Conservation (phyloP, 768 basidiomycete genomes). For the Pholiota molesta region DNA sequence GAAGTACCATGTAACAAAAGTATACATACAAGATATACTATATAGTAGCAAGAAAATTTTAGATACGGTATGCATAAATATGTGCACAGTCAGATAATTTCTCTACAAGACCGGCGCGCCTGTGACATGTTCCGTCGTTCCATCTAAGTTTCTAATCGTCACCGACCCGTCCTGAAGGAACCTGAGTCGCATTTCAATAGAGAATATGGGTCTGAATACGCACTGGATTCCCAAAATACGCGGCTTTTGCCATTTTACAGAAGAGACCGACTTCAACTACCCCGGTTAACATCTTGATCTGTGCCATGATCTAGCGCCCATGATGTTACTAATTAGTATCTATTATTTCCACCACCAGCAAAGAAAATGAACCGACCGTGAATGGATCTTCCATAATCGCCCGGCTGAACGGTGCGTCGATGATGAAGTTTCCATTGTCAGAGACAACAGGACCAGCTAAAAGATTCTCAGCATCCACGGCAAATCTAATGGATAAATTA, state of each 20-base stretch:
- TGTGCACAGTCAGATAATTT: not conserved
- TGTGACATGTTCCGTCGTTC: constrained; percentile 27
- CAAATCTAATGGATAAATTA: not conserved
- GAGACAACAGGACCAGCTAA: constrained; percentile 93
- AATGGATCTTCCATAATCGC: constrained; percentile 70
- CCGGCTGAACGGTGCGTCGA: constrained; percentile 89
- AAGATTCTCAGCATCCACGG: not conserved
- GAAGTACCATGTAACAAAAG: not conserved
- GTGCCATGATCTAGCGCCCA: constrained; percentile 61
- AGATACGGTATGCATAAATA: constrained; percentile 1
- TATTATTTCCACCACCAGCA: not conserved
- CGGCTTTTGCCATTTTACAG: constrained; percentile 88
- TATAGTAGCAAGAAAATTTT: constrained; percentile 28
- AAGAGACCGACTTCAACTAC: constrained; percentile 99
- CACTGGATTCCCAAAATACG: constrained; percentile 95
- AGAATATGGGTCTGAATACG: constrained; percentile 5
- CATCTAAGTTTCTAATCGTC: constrained; percentile 60
- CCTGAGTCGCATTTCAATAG: constrained; percentile 1
- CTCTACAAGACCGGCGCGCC: constrained; percentile 18
- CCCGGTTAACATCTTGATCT: constrained; percentile 94
- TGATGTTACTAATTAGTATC: not conserved
- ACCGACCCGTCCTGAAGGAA: constrained; percentile 65
- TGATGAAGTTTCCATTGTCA: constrained; percentile 97
- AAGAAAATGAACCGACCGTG: constrained; percentile 41
- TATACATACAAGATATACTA: constrained; percentile 12